Percentiles rank a stretch among this genome's conserved stretches.
phyloP scores from a whole-genome alignment of 352 stramenopile species.

The Elongisporangium prolatum region DNA sequence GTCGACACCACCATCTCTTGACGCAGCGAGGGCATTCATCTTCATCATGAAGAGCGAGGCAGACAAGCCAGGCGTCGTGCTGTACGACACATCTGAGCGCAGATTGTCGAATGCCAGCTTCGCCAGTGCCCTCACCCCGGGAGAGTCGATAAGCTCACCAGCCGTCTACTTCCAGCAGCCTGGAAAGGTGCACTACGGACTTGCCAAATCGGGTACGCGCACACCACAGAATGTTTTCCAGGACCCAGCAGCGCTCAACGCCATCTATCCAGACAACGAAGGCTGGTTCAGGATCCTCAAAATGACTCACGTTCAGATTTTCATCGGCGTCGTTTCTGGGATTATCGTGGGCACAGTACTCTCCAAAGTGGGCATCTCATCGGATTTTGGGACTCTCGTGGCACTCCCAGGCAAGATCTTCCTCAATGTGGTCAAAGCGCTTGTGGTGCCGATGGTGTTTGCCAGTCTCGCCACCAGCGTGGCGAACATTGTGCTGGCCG shows the following conservation, averaged over 20 bases:
- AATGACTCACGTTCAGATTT: conserved; percentile 20
- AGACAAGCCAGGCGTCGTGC: background rate
- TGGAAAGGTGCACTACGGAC: background rate
- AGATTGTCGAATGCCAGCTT: background rate
- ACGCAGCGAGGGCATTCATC: background rate
- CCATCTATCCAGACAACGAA: conserved; percentile 16
- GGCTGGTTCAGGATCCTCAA: conserved; percentile 15
- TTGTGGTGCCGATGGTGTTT: conserved; percentile 25
- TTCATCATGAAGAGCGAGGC: background rate
- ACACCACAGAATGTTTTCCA: conserved; percentile 1
- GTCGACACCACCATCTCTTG: too few relatives aligned
- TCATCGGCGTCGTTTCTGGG: conserved; percentile 22
- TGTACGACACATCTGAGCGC: background rate
- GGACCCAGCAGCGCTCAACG: background rate
- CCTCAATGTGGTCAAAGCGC: conserved; percentile 25
- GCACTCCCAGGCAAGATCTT: conserved; percentile 27
- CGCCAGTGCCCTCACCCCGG: background rate
- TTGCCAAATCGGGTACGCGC: background rate
- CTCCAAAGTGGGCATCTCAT: conserved; percentile 12
- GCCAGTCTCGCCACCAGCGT: conserved; percentile 7
- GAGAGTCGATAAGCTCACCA: background rate
- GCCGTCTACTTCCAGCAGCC: background rate
- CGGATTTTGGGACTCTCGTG: conserved; percentile 16
- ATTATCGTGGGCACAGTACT: conserved; percentile 18
- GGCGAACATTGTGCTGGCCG: conserved; percentile 9